Evolutionary conservation across 2,329 filamentous ascomycete genomes (phyloP), one percentile per base, ranked within the genome.

Genomic region (Cercospora citrullina): DNA sequence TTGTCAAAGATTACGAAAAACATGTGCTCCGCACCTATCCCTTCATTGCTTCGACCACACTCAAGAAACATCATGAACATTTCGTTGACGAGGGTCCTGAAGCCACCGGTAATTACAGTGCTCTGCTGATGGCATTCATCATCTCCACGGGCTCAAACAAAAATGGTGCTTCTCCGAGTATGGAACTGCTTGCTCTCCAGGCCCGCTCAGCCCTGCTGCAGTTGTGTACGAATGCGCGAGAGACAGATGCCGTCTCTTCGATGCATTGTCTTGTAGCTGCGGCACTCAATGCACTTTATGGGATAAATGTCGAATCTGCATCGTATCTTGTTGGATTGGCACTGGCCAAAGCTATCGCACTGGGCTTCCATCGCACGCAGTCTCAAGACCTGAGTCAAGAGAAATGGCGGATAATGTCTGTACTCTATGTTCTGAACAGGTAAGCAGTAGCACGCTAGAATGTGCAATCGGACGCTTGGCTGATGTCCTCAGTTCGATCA

Each of bases 241-340:
- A 62, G 12, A 48, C 26, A 18, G 60, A 62, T 23, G 36, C 60
- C 10, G 9, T 26, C 4, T n/a, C 36, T 10, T 45, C 23, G 18
- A 42, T 64, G 45, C 62, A 64, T 39, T 64, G 62, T 31, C 45
- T 64, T 45, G n/a, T 64, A 16, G 48, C 62, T 58, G 45, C 31
- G 10, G 9, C 62, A 39, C n/a, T 64, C 28, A 18, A 45, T 48
- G 62, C 48, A 26, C 9, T 64, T 4, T 51, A 64, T 58, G 62
- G 51, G 4, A 14, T 18, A 10, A 53, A 21, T 18, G 30, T 39
- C 31, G 28, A 36, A 16, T 36, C 45, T 45, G 62, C 28, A 16
- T 16, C 62, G 16, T 18, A 55, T 23, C 16, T 64, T 42, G n/a
- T 58, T 8, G 51, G 45, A 18, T 6, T 64, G n/a, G 33, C 62